Conservation (phyloP, 2,329 filamentous ascomycete species). For the Colletotrichum magnum region DNA sequence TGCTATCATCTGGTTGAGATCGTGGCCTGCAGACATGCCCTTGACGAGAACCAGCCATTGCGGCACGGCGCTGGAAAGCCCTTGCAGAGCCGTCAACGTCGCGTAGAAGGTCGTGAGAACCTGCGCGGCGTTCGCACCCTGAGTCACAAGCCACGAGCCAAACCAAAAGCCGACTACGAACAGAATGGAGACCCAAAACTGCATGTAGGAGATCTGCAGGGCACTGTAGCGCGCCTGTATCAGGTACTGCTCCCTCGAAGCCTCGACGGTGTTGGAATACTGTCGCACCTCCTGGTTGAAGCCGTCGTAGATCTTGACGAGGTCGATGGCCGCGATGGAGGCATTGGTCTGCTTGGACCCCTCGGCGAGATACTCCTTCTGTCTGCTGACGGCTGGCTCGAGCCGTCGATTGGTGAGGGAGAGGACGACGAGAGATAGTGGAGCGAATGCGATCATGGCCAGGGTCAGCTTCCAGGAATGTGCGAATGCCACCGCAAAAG, state of each 20-base stretch:
- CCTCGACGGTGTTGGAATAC: slow-evolving; percentile 71
- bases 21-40: slow-evolving; percentile 80
- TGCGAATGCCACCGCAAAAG: slow-evolving; percentile 80
- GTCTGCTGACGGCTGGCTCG: slow-evolving; percentile 75
- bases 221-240: slow-evolving; percentile 78
- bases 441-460: slow-evolving; percentile 81
- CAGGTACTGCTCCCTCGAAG: slow-evolving; percentile 74
- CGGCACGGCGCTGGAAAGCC: slow-evolving; percentile 80
- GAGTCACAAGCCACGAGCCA: slow-evolving; percentile 77
- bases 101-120: slow-evolving; percentile 90
- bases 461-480: slow-evolving; percentile 89
- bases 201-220: slow-evolving; percentile 79
- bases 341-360: slow-evolving; percentile 81
- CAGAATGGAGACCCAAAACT: slow-evolving; percentile 81
- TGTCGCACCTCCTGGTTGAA: slow-evolving; percentile 77
- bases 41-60: slow-evolving; percentile 85
- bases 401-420: slow-evolving; percentile 72
- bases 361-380: slow-evolving; percentile 76
- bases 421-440: slow-evolving; percentile 75
- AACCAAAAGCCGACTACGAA: slow-evolving; percentile 95
- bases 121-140: slow-evolving; percentile 73
- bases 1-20: slow-evolving; percentile 56
- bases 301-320: slow-evolving; percentile 89
- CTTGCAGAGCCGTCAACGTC: slow-evolving; percentile 81
- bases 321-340: slow-evolving; percentile 74